Base-by-base conservation (phyloP, 495 filamentous ascomycete genomes). In the Friedmanniomyces endolithicus region DNA sequence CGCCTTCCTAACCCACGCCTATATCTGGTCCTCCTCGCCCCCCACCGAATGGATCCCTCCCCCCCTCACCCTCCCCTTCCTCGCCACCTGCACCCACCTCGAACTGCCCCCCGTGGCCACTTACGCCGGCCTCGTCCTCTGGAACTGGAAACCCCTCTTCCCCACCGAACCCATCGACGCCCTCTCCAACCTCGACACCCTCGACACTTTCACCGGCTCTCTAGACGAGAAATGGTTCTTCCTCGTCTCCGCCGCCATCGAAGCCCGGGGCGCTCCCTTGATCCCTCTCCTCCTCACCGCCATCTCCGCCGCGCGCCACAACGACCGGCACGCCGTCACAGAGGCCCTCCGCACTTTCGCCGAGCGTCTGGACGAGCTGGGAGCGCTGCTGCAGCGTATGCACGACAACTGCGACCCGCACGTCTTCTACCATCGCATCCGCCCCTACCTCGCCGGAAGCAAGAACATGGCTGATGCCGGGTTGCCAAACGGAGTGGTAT, bases 191-290 rank as follows among this genome's bases (percentile, higher is more conserved):
- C 74, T 99, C 40, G 79, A 84, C 23, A 89, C 86, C 11, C 74
- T 95, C 56, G 78, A 81, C 53, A 95, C 92, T 17, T 90, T 96
- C 67, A 97, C 94, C n/a, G 92, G 94, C 33, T 88, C 87, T 4
- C 71, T 94, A 16, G 92, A 99, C 66, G 92, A 99, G 66, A 92
- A 94, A 60, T 97, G 92, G 92, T 99, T 99, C 66, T 96, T 95
- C 65, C 74, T 97, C 9, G 78, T 96, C 41, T 95, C 90, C 0
- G 85, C 96, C 14, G 92, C 90, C 58, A 95, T 98, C 60, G 92
- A 98, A 71, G 90, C 92, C 44, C 81, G 88, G 29, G 90, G 88
- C 24, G 92, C 80, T 0, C 87, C 90, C n/a, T 84, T 87, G 41
- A 80, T 97, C 34, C 83, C 88, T 0, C 69, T 94, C 24, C 94